Evolutionary conservation across 192 early-diverging fungal species (phyloP).

Genomic region (Glomus cerebriforme): DNA sequence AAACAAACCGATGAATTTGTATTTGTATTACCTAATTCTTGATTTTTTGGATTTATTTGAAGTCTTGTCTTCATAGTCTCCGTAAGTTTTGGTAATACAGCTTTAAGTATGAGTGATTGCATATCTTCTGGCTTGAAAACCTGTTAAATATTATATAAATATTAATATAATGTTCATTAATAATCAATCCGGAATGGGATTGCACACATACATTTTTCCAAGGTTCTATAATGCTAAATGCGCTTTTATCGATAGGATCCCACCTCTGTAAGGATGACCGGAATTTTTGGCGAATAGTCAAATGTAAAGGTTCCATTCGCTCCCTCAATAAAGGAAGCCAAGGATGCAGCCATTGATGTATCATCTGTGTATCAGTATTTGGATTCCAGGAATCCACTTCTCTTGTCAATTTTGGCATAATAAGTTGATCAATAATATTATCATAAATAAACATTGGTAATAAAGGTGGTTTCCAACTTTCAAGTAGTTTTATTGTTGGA

Average conservation of each 20-base stretch:
- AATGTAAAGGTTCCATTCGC: constrained; percentile 52
- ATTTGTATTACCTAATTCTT: constrained; percentile 49
- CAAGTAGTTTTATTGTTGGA: constrained; percentile 63
- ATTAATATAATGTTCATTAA: not conserved
- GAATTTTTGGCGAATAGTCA: constrained; percentile 65
- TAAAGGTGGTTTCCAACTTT: constrained; percentile 65
- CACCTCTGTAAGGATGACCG: constrained; percentile 57
- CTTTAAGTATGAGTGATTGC: constrained; percentile 60
- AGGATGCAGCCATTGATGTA: constrained; percentile 80
- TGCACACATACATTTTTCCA: constrained; percentile 62
- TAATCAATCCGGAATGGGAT: not conserved
- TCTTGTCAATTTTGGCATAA: constrained; percentile 74
- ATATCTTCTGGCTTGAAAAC: constrained; percentile 61
- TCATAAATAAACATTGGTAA: constrained; percentile 73
- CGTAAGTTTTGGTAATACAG: constrained; percentile 73
- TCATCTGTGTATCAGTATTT: constrained; percentile 49
- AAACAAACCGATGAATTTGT: not conserved
- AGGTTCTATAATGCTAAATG: constrained; percentile 51
- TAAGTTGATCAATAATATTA: constrained; percentile 77
- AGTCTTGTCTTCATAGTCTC: constrained; percentile 62
- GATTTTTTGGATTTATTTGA: constrained; percentile 70
- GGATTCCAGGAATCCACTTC: constrained; percentile 70
- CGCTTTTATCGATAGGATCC: constrained; percentile 63
- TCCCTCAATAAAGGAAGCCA: constrained; percentile 74
- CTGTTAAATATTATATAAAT: not conserved